phyloP scores from a whole-genome alignment of 768 basidiomycete genomes.

The Leccinum obscurum region DNA sequence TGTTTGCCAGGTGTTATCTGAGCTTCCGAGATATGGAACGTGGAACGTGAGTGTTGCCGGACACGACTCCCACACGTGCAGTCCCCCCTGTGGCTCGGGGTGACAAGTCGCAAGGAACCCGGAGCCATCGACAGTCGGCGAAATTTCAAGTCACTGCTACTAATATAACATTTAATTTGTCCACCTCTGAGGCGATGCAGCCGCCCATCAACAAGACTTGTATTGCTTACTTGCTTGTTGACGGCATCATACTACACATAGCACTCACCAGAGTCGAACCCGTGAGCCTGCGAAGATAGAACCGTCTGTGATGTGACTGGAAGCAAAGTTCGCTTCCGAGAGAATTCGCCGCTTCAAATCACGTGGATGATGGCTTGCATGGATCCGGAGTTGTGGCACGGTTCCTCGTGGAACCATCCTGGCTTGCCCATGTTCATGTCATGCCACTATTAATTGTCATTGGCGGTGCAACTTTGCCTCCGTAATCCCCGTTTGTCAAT shows the following conservation, averaged over 20 bases:
- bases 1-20: slow-evolving; percentile 33
- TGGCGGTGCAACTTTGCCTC: neutral
- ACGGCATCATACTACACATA: neutral
- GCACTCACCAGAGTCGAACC: neutral
- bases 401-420: slow-evolving; percentile 2
- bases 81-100: slow-evolving; percentile 10
- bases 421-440: neutral
- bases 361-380: slow-evolving; percentile 1
- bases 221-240: neutral
- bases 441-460: neutral
- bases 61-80: slow-evolving; percentile 28
- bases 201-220: neutral
- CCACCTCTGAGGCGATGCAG: neutral
- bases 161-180: neutral
- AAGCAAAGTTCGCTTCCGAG: slow-evolving; percentile 1
- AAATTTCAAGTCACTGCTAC: neutral
- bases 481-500: neutral
- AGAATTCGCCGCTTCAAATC: neutral
- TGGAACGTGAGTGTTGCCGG: slow-evolving; percentile 6
- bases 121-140: neutral
- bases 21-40: slow-evolving; percentile 23
- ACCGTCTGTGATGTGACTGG: neutral
- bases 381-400: too few species aligned
- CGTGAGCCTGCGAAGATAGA: neutral
- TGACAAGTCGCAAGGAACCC: neutral